These are phyloP conservation scores for Neurospora sp. DNA, from an alignment of 495 filamentous ascomycete species.

Conservation along the genomic window DNA sequence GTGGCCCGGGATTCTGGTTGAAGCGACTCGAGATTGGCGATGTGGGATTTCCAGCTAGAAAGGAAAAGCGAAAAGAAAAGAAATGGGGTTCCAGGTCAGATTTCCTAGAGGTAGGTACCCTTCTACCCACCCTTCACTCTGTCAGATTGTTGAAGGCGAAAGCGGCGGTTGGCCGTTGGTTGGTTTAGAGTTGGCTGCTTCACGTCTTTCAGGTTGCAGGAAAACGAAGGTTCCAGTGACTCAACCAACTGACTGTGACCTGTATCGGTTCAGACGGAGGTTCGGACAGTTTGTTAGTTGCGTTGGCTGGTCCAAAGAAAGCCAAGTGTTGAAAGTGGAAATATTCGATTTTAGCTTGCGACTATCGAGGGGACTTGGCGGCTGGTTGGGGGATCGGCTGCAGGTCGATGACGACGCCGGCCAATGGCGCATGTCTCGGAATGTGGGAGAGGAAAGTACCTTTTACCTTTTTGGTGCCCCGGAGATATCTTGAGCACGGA, in stretches of 20 bases:
- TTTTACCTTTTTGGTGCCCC: not conserved
- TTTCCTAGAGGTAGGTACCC: not conserved
- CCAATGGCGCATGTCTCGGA: constrained; percentile 21
- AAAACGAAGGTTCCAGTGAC: not conserved
- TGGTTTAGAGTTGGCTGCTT: not conserved
- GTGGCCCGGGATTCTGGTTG: not conserved
- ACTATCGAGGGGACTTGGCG: constrained; percentile 10
- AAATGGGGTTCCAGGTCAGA: too few relatives aligned
- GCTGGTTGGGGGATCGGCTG: constrained; percentile 23
- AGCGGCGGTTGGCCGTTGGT: not conserved
- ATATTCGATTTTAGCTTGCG: constrained; percentile 11
- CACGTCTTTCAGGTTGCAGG: not conserved
- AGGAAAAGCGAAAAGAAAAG: not conserved
- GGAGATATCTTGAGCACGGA: not conserved
- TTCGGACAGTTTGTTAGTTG: not conserved
- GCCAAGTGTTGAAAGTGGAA: constrained; percentile 17
- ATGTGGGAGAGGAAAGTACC: not conserved
- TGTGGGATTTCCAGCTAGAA: not conserved
- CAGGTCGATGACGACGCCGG: constrained; percentile 29
- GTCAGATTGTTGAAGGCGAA: not conserved
- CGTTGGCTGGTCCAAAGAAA: not conserved
- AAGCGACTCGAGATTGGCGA: not conserved
- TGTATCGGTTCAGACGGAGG: not conserved
- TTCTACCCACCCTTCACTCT: not conserved
- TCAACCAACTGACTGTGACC: not conserved